Percentiles rank a stretch among this genome's conserved stretches.
Evolutionary conservation across 2,329 filamentous ascomycete species (phyloP).

Genomic region (Pseudogymnoascus sp.): DNA sequence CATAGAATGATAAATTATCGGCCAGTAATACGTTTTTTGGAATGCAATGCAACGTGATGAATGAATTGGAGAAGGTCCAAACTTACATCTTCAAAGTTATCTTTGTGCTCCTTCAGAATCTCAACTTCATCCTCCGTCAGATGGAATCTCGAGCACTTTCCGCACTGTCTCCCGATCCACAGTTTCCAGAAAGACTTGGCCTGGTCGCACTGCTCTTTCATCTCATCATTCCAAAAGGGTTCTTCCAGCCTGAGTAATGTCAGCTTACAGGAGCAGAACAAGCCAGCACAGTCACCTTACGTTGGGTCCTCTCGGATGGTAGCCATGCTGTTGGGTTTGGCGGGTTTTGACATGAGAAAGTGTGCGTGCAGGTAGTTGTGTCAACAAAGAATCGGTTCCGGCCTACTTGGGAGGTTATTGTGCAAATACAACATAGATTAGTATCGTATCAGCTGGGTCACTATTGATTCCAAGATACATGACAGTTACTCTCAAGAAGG

Average conservation of each 20-base stretch:
- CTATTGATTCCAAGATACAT: not conserved
- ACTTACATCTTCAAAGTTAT: not conserved
- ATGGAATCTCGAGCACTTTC: not conserved
- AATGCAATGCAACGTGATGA: not conserved
- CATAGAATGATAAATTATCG: not conserved
- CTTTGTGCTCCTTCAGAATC: not conserved
- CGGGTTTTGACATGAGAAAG: not conserved
- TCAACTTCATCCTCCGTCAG: not conserved
- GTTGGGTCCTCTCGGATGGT: not conserved
- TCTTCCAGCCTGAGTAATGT: not conserved
- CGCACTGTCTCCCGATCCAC: not conserved
- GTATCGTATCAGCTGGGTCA: not conserved
- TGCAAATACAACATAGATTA: not conserved
- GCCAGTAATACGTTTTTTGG: not conserved
- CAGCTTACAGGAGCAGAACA: not conserved
- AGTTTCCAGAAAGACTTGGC: constrained; percentile 6
- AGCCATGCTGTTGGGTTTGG: not conserved
- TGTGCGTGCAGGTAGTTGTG: not conserved
- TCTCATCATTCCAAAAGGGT: not conserved
- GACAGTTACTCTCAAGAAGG: not conserved
- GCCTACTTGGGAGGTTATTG: not conserved
- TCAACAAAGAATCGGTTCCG: not conserved
- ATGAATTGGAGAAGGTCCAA: not conserved
- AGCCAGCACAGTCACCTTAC: not conserved
- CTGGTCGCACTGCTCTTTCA: not conserved